Evolutionary conservation across 352 stramenopile genomes (phyloP).

Genomic region (Pythium scleroteichum): DNA sequence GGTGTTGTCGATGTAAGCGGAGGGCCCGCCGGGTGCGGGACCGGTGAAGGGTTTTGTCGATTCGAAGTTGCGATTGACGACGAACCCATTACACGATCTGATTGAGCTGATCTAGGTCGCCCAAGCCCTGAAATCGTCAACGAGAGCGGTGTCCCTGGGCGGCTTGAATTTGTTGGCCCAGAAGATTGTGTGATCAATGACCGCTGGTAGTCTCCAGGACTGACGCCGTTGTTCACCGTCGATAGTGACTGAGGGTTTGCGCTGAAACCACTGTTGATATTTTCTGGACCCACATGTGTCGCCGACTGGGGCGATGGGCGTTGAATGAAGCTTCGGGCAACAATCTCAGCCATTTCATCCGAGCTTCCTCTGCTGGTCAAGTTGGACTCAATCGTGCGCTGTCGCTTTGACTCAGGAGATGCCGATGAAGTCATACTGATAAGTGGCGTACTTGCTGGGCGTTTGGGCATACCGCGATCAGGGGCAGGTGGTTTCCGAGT

Average conservation of each 20-base stretch:
- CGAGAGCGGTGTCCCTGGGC: no score
- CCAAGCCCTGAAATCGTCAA: no score
- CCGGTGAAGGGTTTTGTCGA: no score
- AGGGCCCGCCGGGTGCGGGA: neutral
- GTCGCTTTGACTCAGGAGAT: slow-evolving; percentile 1
- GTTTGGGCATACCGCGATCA: neutral
- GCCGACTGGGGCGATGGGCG: neutral
- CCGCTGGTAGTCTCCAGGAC: neutral
- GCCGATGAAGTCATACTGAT: neutral
- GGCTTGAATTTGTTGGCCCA: no score
- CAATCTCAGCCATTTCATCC: slow-evolving; percentile 15
- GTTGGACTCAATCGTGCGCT: neutral
- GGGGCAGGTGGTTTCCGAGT: slow-evolving; percentile 1
- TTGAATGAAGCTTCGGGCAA: slow-evolving; percentile 14
- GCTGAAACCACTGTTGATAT: neutral
- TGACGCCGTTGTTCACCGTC: neutral
- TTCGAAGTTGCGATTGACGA: no score
- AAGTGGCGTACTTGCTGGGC: slow-evolving; percentile 6
- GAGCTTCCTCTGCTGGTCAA: neutral
- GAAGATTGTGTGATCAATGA: neutral
- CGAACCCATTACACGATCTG: no score
- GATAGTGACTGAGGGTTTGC: neutral
- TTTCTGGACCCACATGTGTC: neutral
- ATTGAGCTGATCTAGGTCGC: no score
- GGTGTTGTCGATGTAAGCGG: neutral